Base-by-base conservation (phyloP, 257 asterid species). In the Thymus mandschuricus region DNA sequence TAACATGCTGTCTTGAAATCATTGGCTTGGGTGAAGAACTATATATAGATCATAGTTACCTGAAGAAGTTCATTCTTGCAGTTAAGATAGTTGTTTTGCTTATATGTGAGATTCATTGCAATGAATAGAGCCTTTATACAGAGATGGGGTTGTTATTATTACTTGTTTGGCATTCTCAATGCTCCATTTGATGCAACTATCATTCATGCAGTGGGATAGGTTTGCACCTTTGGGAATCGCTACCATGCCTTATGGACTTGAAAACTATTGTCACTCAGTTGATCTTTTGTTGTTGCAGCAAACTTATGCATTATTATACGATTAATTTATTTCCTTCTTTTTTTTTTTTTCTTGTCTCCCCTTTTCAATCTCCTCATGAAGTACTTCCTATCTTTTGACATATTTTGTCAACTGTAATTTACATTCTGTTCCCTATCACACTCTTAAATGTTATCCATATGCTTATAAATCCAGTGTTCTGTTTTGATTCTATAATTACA, bases 61-160 rank as follows among this genome's bases (percentile, higher is more conserved):
- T 61, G 48, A 51, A 12, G 54, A 66, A 74, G 68, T 38, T 55
- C 31, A 33, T 35, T 61, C 10, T 74, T 44, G 57, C 29, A 46
- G 1, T 27, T 5, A 6, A 21, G 46, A 50, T 51, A 48, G 31
- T 46, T 30, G 40, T 34, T 41, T 40, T 72, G 21, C 6, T 9
- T 6, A 13, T 58, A 5, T 59, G 48, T 49, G 64, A 28, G 28
- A 27, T 48, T 21, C n/a, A 38, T 9, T 48, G 35, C 63, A 44
- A 28, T 60, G 8, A 40, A 51, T 6, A 3, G 6, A 55, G 33
- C 33, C 9, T 44, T n/a, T 57, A 65, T 66, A 6, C 34, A 59
- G 46, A 68, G 50, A 48, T 58, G 69, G 30, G 66, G 45, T 45
- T 64, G 52, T 69, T 56, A 10, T 33, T 13, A 29, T 35, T 12